Evolutionary conservation across 495 filamentous ascomycete species (phyloP).

Genomic region (Arthonia radiata): DNA sequence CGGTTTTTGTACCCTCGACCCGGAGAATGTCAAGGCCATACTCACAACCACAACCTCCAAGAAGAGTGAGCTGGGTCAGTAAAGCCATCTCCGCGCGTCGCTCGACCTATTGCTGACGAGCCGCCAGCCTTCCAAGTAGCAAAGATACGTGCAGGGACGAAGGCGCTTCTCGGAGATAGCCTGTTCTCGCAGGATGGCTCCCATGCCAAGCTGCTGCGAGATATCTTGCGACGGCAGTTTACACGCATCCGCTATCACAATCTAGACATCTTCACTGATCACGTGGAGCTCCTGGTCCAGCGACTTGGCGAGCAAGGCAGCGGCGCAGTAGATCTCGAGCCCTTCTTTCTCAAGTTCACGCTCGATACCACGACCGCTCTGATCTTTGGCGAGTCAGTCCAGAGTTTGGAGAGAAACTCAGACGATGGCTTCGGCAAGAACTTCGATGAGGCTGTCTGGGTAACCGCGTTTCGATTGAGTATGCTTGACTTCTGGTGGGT

Average conservation of each 20-base stretch:
- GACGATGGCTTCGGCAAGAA: too few relatives aligned
- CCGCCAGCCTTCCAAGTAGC: too few relatives aligned
- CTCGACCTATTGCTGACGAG: too few relatives aligned
- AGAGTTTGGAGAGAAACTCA: conserved; percentile 11
- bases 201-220: conserved; percentile 27
- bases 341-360: conserved; percentile 4
- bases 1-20: conserved; percentile 29
- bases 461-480: conserved; percentile 18
- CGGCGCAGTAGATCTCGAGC: conserved; percentile 3
- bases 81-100: too few relatives aligned
- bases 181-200: conserved; percentile 40
- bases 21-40: conserved; percentile 31
- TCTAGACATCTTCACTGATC: conserved; percentile 23
- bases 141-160: too few relatives aligned
- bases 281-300: conserved; percentile 28
- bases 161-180: conserved; percentile 31
- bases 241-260: conserved; percentile 17
- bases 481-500: conserved; percentile 28
- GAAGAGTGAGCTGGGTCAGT: too few relatives aligned
- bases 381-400: conserved; percentile 5
- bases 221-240: conserved; percentile 31
- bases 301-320: too few relatives aligned
- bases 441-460: too few relatives aligned
- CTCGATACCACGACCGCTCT: conserved; percentile 5
- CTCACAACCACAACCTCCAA: conserved; percentile 24